Percentiles rank a stretch among this genome's conserved stretches.
These are phyloP conservation scores for Pichia pseudocactophila DNA, from an alignment of 805 yeast species.

Conservation along the genomic window DNA sequence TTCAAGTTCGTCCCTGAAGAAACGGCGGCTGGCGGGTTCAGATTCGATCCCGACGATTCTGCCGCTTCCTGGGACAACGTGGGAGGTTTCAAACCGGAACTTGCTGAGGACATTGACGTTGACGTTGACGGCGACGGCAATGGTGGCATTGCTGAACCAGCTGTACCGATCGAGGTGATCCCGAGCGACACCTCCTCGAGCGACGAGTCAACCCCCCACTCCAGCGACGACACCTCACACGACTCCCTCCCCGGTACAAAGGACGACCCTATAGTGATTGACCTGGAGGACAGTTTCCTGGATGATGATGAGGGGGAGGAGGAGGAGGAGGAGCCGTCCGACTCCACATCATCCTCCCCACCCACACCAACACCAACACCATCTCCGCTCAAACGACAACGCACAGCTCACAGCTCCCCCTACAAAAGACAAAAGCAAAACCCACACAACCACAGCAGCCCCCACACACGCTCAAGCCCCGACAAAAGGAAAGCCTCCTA, in stretches of 20 bases:
- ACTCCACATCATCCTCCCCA: conserved; percentile 12
- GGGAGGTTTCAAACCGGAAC: conserved; percentile 3
- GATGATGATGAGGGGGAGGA: conserved; percentile 28
- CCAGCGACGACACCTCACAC: neutral
- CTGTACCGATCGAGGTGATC: neutral
- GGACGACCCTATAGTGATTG: conserved; percentile 23
- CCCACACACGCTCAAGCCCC: too few relatives aligned
- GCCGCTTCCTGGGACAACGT: conserved; percentile 1
- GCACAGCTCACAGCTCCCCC: conserved; percentile 15
- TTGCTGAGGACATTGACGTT: neutral
- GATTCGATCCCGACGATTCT: neutral
- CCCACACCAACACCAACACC: too few relatives aligned
- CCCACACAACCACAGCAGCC: too few relatives aligned
- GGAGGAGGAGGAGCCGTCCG: conserved; percentile 18
- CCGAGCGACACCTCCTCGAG: neutral
- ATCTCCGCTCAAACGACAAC: too few relatives aligned
- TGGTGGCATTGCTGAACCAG: neutral
- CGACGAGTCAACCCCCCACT: neutral
- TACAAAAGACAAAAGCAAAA: neutral
- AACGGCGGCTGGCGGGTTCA: neutral
- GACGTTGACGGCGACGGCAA: conserved; percentile 1
- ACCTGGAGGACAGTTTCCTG: conserved; percentile 21
- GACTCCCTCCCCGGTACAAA: conserved; percentile 16
- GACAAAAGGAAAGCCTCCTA: neutral
- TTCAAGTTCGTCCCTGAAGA: neutral